phyloP scores from a whole-genome alignment of 768 basidiomycete species.

The Phylloporus sp. region DNA sequence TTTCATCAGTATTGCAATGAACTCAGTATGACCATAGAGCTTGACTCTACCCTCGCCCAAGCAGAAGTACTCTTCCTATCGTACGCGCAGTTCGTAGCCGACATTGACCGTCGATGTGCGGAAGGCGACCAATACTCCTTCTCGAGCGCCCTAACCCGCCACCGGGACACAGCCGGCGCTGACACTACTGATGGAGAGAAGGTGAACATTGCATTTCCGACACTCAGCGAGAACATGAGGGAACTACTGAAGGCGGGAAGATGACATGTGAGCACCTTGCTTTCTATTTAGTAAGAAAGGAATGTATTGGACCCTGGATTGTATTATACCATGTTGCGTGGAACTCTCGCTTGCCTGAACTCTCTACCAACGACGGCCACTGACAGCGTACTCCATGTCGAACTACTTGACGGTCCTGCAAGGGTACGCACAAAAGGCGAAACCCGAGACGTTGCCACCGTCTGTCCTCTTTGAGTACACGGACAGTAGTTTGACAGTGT shows the following conservation, averaged over 20 bases:
- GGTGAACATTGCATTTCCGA: slow-evolving; percentile 39
- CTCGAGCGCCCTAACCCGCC: slow-evolving; percentile 32
- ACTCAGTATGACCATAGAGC: slow-evolving; percentile 93
- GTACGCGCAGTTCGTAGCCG: slow-evolving; percentile 82
- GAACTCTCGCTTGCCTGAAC: slow-evolving; percentile 1
- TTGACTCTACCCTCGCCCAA: slow-evolving; percentile 92
- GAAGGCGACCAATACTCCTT: slow-evolving; percentile 36
- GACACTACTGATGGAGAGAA: slow-evolving; percentile 11
- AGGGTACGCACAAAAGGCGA: slow-evolving; percentile 50
- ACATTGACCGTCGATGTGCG: slow-evolving; percentile 76
- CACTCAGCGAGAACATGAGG: slow-evolving; percentile 59
- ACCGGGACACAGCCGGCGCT: slow-evolving; percentile 16
- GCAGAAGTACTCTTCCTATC: slow-evolving; percentile 96
- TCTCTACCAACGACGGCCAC: neutral
- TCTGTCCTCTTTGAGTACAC: slow-evolving; percentile 59
- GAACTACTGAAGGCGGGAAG: slow-evolving; percentile 52
- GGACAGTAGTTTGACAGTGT: slow-evolving; percentile 56
- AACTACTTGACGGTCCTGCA: slow-evolving; percentile 53
- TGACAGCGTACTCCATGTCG: slow-evolving; percentile 30
- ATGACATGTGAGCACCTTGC: slow-evolving; percentile 9
- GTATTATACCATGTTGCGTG: slow-evolving; percentile 15
- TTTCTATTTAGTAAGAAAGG: slow-evolving; percentile 3
- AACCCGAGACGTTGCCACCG: slow-evolving; percentile 51
- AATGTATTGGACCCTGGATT: slow-evolving; percentile 6
- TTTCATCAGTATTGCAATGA: slow-evolving; percentile 80